A percentile compares a stretch with the other conserved stretches of the same genome.
These are phyloP conservation scores for Mikania micrantha DNA, from an alignment of 129 eudicot species.

Conservation along the genomic window DNA sequence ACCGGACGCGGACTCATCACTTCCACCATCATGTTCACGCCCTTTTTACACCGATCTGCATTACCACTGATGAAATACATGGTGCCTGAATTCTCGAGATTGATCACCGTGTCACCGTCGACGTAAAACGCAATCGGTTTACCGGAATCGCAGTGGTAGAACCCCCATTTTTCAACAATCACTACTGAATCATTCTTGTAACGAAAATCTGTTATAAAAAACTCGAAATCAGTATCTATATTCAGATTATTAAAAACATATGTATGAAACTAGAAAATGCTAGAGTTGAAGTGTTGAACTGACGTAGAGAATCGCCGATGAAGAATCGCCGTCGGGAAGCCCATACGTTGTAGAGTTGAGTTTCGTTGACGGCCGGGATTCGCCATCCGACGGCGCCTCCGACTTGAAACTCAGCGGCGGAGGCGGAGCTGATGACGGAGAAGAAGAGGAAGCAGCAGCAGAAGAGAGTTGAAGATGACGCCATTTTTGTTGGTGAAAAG, in stretches of 20 bases:
- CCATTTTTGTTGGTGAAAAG: conserved; percentile 7
- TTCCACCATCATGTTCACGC: conserved; percentile 43
- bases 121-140: conserved; percentile 26
- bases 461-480: background rate
- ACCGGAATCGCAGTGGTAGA: conserved; percentile 53
- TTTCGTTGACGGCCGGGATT: conserved; percentile 24
- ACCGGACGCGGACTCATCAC: conserved; percentile 26
- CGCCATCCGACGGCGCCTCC: conserved; percentile 39
- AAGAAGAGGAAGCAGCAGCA: background rate
- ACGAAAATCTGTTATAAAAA: conserved; percentile 39
- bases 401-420: conserved; percentile 27
- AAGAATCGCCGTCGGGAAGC: conserved; percentile 28
- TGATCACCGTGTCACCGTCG: conserved; percentile 41
- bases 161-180: conserved; percentile 54
- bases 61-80: conserved; percentile 56
- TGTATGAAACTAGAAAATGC: background rate
- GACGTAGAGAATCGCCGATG: conserved; percentile 39
- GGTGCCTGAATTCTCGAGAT: conserved; percentile 38
- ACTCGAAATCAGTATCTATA: background rate
- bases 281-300: conserved; percentile 8
- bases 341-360: conserved; percentile 34
- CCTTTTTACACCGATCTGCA: conserved; percentile 45
- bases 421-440: conserved; percentile 1
- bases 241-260: too few relatives aligned
- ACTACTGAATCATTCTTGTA: conserved; percentile 63